phyloP scores from a whole-genome alignment of 495 filamentous ascomycete genomes.

The Hyaloscypha finlandica region DNA sequence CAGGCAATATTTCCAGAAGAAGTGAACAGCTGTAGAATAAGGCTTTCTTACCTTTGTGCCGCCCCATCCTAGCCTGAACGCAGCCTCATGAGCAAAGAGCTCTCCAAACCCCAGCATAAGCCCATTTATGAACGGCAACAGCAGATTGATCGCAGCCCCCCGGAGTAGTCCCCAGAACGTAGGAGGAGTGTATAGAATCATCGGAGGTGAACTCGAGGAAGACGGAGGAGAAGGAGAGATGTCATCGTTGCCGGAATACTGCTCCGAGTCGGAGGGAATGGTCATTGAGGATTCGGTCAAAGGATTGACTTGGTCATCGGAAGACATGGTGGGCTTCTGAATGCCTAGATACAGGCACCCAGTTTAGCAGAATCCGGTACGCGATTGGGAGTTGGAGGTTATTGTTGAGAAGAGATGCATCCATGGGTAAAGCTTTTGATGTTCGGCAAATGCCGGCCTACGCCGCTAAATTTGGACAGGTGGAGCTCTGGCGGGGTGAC shows the following conservation, averaged over 20 bases:
- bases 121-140: constrained; percentile 95
- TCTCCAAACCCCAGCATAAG: constrained; percentile 98
- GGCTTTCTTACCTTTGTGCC: constrained; percentile 77
- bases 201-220: constrained; percentile 68
- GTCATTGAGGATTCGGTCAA: constrained; percentile 80
- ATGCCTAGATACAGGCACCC: constrained; percentile 5
- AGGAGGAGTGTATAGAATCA: constrained; percentile 88
- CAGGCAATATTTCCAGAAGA: neutral
- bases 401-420: constrained; percentile 11
- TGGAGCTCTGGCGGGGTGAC: neutral
- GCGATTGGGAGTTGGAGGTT: neutral
- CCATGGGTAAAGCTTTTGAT: constrained; percentile 28
- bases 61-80: constrained; percentile 90
- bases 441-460: neutral
- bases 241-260: constrained; percentile 72
- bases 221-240: constrained; percentile 57
- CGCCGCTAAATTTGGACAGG: neutral
- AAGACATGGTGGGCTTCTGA: constrained; percentile 38
- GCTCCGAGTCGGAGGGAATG: constrained; percentile 88
- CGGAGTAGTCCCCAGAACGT: constrained; percentile 82
- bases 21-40: neutral
- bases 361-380: constrained; percentile 11
- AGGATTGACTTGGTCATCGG: constrained; percentile 45
- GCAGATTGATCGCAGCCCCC: constrained; percentile 89
- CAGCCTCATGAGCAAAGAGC: constrained; percentile 91